phyloP scores from a whole-genome alignment of 2,329 filamentous ascomycete genomes.

The Epichloe baconii region DNA sequence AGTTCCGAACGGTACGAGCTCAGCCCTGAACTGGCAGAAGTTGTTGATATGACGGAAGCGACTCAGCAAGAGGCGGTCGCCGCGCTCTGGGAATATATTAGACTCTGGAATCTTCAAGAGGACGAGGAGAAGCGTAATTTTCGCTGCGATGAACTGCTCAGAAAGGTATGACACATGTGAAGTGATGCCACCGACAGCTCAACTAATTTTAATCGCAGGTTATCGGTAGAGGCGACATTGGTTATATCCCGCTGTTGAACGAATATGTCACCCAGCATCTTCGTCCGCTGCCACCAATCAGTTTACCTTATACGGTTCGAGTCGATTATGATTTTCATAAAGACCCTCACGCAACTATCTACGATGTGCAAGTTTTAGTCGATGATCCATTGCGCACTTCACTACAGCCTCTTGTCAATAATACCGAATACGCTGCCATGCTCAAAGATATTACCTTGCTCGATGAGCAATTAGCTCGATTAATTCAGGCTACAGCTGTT shows the following conservation, averaged over 20 bases:
- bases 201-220: slow-evolving; percentile 35
- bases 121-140: slow-evolving; percentile 92
- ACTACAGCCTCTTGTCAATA: slow-evolving; percentile 52
- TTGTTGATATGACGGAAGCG: slow-evolving; percentile 77
- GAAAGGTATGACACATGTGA: slow-evolving; percentile 42
- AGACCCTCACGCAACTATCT: slow-evolving; percentile 65
- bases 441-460: slow-evolving; percentile 64
- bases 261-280: slow-evolving; percentile 72
- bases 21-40: slow-evolving; percentile 64
- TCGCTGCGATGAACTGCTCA: slow-evolving; percentile 73
- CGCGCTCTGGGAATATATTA: slow-evolving; percentile 92
- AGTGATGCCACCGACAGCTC: no score
- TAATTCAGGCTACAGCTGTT: slow-evolving; percentile 70
- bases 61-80: slow-evolving; percentile 80
- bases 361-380: slow-evolving; percentile 75
- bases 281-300: slow-evolving; percentile 64
- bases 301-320: slow-evolving; percentile 83
- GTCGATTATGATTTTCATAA: slow-evolving; percentile 76
- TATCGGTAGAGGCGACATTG: slow-evolving; percentile 58
- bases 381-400: slow-evolving; percentile 67
- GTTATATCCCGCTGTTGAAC: slow-evolving; percentile 76
- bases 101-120: slow-evolving; percentile 73
- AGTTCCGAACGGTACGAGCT: slow-evolving; percentile 68
- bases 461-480: slow-evolving; percentile 74
- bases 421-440: slow-evolving; percentile 55